Conservation (phyloP, 805 yeast species). For the Scheffersomyces amazonensis region DNA sequence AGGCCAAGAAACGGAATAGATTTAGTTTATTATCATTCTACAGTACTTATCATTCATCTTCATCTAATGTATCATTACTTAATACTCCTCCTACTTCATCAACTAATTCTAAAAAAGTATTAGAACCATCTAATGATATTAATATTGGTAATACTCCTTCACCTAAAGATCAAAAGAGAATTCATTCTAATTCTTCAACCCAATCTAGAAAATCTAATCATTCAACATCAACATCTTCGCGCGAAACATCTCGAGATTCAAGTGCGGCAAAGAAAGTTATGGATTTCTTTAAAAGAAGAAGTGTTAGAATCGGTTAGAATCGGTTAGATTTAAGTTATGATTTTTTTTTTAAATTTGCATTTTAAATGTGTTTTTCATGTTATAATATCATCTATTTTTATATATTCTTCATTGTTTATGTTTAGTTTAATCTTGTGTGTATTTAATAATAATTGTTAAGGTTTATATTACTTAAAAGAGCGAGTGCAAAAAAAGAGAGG, state of each 20-base stretch:
- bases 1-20: constrained; percentile 37
- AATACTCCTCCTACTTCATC: constrained; percentile 1
- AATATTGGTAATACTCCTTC: constrained; percentile 13
- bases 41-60: constrained; percentile 27
- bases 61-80: constrained; percentile 7
- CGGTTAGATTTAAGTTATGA: background rate
- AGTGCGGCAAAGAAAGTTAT: constrained; percentile 76
- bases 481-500: too few species aligned
- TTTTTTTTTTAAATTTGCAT: background rate
- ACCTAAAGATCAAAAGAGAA: constrained; percentile 19
- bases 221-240: constrained; percentile 14
- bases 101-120: constrained; percentile 19
- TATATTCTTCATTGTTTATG: too few species aligned
- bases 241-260: constrained; percentile 48
- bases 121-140: constrained; percentile 30
- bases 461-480: too few species aligned
- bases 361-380: background rate
- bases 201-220: constrained; percentile 22
- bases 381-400: too few species aligned
- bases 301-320: constrained; percentile 25
- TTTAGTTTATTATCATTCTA: constrained; percentile 44
- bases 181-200: constrained; percentile 28
- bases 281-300: constrained; percentile 73
- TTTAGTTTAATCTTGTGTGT: too few species aligned
- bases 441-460: too few species aligned